Base-by-base conservation (phyloP, 1,139 yeast genomes). In the Geotrichum histeridarum region DNA sequence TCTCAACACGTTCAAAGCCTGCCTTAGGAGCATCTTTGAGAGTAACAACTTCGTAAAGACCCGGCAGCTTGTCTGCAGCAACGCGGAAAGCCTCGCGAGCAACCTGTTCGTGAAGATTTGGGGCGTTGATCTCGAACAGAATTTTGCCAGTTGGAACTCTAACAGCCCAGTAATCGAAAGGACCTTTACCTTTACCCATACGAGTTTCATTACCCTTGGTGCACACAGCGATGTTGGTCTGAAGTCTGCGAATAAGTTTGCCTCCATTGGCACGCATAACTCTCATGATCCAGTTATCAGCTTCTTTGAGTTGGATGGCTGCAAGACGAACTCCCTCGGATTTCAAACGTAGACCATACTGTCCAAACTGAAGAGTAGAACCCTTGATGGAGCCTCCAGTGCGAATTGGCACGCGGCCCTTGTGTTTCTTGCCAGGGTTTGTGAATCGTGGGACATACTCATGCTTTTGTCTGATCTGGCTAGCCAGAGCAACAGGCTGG, bases 161-260 rank as follows among this genome's bases (percentile, higher is more conserved):
- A 44, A 84, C 87, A 61, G 95, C 95, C 98, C 98, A 94, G 75
- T 89, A 95, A 65, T 90, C 96, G 68, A 93, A 91, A 0, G 94
- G 84, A 72, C 99, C 99, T 73, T 93, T 93, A 76, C 99, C 99
- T 73, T 94, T 93, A 77, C 99, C 99, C 99, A 93, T 93, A 83
- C 99, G 93, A 17, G 97, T 89, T 70, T 93, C 97, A 71, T 94
- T 93, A 75, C 99, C 99, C 74, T 93, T 93, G 56, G 88, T 82
- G 73, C 97, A 91, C 18, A 93, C 95, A 0, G 98, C 94, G 56
- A 89, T 79, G 70, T 87, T 85, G 49, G 96, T 86, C 50, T 84
- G 82, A 59, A 91, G 77, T 66, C 99, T 80, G 61, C 94, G 84
- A 76, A 86, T 83, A 53, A 89, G 75, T 63, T 80, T 75, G 32